A percentile compares a stretch with the other conserved stretches of the same genome.
phyloP scores from a whole-genome alignment of 2,329 filamentous ascomycete species.

The Pseudogymnoascus sp. region DNA sequence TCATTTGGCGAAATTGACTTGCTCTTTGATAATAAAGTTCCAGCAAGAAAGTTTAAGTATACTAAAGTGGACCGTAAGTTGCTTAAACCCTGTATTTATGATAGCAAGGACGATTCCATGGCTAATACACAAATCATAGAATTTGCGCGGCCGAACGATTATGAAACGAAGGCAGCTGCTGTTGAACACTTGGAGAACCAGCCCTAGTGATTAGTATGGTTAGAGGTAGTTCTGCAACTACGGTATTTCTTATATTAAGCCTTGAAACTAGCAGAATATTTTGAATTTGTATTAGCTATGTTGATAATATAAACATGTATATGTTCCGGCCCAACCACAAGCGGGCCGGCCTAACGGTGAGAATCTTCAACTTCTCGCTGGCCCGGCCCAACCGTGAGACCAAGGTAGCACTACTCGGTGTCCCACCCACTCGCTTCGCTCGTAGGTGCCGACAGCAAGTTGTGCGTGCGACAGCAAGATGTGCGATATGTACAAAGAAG shows the following conservation, averaged over 20 bases:
- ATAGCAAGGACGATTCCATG: neutral
- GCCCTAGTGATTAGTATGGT: neutral
- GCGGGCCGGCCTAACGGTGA: too few relatives aligned
- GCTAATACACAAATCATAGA: neutral
- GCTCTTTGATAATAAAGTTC: constrained; percentile 62
- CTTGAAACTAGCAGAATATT: neutral
- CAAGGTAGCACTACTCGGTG: too few relatives aligned
- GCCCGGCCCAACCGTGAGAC: too few relatives aligned
- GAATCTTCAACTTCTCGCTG: too few relatives aligned
- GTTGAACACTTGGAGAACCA: neutral
- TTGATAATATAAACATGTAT: neutral
- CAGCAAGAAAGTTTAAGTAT: constrained; percentile 25
- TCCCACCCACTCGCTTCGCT: too few relatives aligned
- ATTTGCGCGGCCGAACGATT: neutral
- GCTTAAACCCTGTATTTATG: neutral
- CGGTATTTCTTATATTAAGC: neutral
- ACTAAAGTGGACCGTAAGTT: constrained; percentile 15
- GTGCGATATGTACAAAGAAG: too few relatives aligned
- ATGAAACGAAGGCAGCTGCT: neutral
- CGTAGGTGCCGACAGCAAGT: too few relatives aligned
- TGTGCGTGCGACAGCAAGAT: too few relatives aligned
- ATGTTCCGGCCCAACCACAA: too few relatives aligned
- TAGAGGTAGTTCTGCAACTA: neutral
- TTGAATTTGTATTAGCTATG: neutral
- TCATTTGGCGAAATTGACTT: constrained; percentile 79